Percentiles rank a stretch among this genome's conserved stretches.
phyloP scores from a whole-genome alignment of 257 asterid genomes.

The Orobanche coerulescens region DNA sequence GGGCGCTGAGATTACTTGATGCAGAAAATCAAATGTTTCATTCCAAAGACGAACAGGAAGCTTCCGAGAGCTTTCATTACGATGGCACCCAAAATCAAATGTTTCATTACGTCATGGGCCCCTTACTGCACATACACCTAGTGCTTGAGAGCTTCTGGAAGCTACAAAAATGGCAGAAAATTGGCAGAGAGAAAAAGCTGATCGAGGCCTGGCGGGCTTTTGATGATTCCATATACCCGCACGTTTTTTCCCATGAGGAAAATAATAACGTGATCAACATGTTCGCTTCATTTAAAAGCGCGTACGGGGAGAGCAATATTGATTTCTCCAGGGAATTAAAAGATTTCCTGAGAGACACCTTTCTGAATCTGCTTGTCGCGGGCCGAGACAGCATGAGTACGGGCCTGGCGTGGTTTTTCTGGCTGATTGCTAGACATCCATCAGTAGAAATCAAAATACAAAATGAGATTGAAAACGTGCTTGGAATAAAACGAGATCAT shows the following conservation, averaged over 20 bases:
- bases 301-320: background rate
- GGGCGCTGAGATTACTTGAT: too few relatives aligned
- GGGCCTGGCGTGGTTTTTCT: slow-evolving; percentile 44
- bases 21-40: too few relatives aligned
- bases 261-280: background rate
- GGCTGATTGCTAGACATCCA: slow-evolving; percentile 29
- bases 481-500: background rate
- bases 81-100: too few relatives aligned
- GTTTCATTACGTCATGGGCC: slow-evolving; percentile 15
- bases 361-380: slow-evolving; percentile 30
- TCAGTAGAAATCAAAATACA: slow-evolving; percentile 22
- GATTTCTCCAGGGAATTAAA: background rate
- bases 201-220: slow-evolving; percentile 24
- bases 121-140: slow-evolving; percentile 20
- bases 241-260: background rate
- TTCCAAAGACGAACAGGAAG: too few relatives aligned
- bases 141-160: slow-evolving; percentile 27
- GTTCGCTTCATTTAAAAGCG: slow-evolving; percentile 16
- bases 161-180: slow-evolving; percentile 27
- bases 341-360: slow-evolving; percentile 28
- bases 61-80: too few relatives aligned
- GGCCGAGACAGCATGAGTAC: slow-evolving; percentile 44
- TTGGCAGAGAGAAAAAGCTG: slow-evolving; percentile 28
- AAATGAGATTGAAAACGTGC: slow-evolving; percentile 25
- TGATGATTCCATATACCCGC: slow-evolving; percentile 24